A percentile compares a stretch with the other conserved stretches of the same genome.
These are phyloP conservation scores for Heritiera littoralis DNA, from an alignment of 345 rosid genomes.

Conservation along the genomic window DNA sequence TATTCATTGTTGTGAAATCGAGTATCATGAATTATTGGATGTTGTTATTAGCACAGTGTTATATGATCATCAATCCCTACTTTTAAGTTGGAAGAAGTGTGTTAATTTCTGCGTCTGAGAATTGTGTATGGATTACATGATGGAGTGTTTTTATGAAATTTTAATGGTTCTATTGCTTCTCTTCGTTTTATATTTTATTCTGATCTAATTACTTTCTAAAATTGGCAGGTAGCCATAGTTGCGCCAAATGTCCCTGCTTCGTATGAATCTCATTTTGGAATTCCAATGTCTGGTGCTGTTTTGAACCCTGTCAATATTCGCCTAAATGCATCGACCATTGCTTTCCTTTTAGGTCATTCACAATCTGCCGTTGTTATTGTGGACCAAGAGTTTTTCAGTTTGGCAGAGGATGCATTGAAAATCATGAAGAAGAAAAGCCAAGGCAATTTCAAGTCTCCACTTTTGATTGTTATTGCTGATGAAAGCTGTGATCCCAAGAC, in stretches of 20 bases:
- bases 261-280: slow-evolving; percentile 89
- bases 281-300: slow-evolving; percentile 93
- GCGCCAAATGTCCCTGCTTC: slow-evolving; percentile 88
- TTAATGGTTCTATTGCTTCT: slow-evolving; percentile 2
- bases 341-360: slow-evolving; percentile 85
- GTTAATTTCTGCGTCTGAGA: background rate
- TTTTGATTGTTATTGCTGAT: slow-evolving; percentile 75
- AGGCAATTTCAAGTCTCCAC: slow-evolving; percentile 53
- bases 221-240: slow-evolving; percentile 69
- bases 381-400: slow-evolving; percentile 77
- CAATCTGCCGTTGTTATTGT: slow-evolving; percentile 63
- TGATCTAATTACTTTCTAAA: background rate
- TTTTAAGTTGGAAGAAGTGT: background rate
- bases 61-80: background rate
- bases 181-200: background rate
- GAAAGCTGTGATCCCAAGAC: slow-evolving; percentile 59
- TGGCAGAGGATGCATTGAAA: slow-evolving; percentile 76
- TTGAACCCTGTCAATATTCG: slow-evolving; percentile 76
- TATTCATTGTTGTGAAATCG: background rate
- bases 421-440: slow-evolving; percentile 52
- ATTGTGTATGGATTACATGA: background rate
- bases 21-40: slow-evolving; percentile 2
- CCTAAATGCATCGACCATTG: slow-evolving; percentile 67
- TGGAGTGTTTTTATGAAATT: background rate
- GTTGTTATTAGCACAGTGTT: background rate